Conservation (phyloP, 345 rosid genomes). For the Salix purpurea region DNA sequence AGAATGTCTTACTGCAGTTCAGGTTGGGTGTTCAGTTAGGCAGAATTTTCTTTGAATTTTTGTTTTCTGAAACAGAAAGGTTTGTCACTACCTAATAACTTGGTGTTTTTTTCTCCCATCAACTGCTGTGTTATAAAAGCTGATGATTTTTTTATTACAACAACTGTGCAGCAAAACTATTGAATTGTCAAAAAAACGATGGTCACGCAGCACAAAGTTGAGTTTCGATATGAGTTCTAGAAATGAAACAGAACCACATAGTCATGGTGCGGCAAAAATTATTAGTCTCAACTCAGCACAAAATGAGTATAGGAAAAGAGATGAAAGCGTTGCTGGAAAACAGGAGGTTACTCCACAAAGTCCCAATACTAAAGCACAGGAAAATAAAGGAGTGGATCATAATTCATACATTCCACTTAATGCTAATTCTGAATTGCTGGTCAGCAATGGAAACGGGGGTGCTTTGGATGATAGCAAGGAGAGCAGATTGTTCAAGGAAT, state of each 20-base stretch:
- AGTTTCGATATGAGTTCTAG: constrained; percentile 41
- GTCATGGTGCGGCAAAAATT: constrained; percentile 30
- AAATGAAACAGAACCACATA: constrained; percentile 41
- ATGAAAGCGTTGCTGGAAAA: constrained; percentile 36
- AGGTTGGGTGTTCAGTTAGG: neutral
- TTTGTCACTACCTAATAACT: neutral
- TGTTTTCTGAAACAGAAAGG: neutral
- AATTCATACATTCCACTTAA: constrained; percentile 27
- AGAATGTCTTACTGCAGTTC: too few relatives aligned
- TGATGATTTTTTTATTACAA: neutral
- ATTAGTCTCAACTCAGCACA: constrained; percentile 35
- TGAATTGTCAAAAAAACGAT: neutral
- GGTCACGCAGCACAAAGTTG: neutral
- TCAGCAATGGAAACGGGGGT: constrained; percentile 41
- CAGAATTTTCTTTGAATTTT: neutral
- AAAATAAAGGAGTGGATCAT: constrained; percentile 30
- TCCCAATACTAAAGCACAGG: constrained; percentile 20
- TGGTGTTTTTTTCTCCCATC: neutral
- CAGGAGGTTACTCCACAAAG: neutral
- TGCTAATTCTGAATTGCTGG: constrained; percentile 33
- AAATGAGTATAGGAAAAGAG: constrained; percentile 43
- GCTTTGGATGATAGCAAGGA: constrained; percentile 51
- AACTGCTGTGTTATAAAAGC: neutral
- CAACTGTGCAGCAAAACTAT: neutral
- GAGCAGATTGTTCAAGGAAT: constrained; percentile 39